phyloP scores from a whole-genome alignment of 345 rosid species.

The Gossypium raimondii region DNA sequence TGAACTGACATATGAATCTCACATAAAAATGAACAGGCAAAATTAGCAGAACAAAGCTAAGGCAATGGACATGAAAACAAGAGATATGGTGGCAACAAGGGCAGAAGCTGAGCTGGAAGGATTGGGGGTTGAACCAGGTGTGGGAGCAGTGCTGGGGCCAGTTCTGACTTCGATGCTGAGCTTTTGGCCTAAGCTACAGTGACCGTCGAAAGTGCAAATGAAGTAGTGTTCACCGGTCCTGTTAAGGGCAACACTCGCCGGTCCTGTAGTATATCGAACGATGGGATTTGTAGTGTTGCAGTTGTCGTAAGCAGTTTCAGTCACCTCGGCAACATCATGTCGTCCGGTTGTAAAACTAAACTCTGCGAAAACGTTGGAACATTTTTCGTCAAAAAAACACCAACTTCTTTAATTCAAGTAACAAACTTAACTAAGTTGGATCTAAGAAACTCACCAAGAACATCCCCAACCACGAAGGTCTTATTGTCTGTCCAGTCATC shows the following conservation, averaged over 20 bases:
- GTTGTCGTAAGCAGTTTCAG: slow-evolving; percentile 21
- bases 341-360: slow-evolving; percentile 26
- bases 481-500: slow-evolving; percentile 26
- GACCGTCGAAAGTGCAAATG: slow-evolving; percentile 24
- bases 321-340: slow-evolving; percentile 37
- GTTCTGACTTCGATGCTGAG: slow-evolving; percentile 18
- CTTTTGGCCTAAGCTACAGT: slow-evolving; percentile 33
- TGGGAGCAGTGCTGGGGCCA: background rate
- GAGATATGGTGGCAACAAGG: slow-evolving; percentile 10
- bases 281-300: slow-evolving; percentile 27
- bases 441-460: slow-evolving; percentile 26
- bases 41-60: slow-evolving; percentile 14
- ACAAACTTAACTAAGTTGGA: background rate
- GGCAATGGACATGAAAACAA: slow-evolving; percentile 2
- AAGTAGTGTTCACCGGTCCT: slow-evolving; percentile 27
- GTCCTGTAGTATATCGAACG: background rate
- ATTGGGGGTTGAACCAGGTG: background rate
- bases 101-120: slow-evolving; percentile 17
- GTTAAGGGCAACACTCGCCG: slow-evolving; percentile 29
- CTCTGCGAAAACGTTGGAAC: slow-evolving; percentile 17
- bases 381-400: background rate
- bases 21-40: background rate
- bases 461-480: slow-evolving; percentile 34
- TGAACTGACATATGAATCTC: background rate
- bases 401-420: background rate